phyloP scores from a whole-genome alignment of 2,329 filamentous ascomycete genomes.

The Lecanicillium sp. region DNA sequence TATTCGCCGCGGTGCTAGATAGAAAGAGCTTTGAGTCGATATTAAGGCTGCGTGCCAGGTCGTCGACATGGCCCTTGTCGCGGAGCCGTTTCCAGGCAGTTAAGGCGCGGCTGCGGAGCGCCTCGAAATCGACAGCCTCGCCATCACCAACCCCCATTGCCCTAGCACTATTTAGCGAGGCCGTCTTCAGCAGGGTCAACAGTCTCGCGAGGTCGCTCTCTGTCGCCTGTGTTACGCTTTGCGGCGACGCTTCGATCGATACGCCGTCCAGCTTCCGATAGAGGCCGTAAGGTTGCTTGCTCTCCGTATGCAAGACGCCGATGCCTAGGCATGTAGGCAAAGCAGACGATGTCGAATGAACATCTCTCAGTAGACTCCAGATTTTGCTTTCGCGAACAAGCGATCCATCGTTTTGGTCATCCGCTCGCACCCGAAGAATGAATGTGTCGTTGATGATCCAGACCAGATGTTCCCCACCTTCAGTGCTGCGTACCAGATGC shows the following conservation, averaged over 20 bases:
- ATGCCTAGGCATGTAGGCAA: conserved; percentile 4
- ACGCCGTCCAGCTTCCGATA: conserved; percentile 9
- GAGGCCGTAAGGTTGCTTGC: neutral
- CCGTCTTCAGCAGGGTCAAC: neutral
- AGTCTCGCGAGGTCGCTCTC: neutral
- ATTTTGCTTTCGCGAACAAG: neutral
- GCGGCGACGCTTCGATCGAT: neutral
- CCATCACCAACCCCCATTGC: neutral
- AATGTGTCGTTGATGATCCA: conserved; percentile 8
- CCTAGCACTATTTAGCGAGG: neutral
- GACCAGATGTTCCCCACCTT: conserved; percentile 11
- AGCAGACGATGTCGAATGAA: neutral
- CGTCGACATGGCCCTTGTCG: neutral
- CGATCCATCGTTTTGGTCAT: neutral
- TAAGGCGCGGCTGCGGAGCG: neutral
- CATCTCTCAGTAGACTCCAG: neutral
- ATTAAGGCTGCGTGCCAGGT: neutral
- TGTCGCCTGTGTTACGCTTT: neutral
- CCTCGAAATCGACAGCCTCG: neutral
- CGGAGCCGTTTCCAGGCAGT: neutral
- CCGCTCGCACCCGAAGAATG: conserved; percentile 1
- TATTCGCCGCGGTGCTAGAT: neutral
- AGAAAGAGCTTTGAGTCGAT: neutral
- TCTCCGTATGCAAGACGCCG: neutral
- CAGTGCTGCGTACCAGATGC: conserved; percentile 2